phyloP scores from a whole-genome alignment of 257 asterid genomes.

The Forsythia suspensa region DNA sequence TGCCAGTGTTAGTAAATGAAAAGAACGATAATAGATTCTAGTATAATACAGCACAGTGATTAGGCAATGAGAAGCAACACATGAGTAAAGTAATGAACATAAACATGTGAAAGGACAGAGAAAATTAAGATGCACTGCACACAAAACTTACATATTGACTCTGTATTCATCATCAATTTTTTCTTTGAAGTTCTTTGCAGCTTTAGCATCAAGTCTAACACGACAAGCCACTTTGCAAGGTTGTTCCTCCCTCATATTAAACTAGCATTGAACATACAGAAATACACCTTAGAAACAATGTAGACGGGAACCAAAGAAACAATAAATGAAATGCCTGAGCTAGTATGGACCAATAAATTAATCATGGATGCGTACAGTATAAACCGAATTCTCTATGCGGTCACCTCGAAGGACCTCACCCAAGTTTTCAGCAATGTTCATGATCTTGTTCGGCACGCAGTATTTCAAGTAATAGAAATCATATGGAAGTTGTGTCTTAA shows the following conservation, averaged over 20 bases:
- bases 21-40: background rate
- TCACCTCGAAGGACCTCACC: slow-evolving; percentile 26
- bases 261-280: slow-evolving; percentile 3
- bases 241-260: slow-evolving; percentile 24
- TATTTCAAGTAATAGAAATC: slow-evolving; percentile 16
- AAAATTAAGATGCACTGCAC: background rate
- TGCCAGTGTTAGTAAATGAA: background rate
- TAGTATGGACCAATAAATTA: background rate
- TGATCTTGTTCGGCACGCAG: slow-evolving; percentile 17
- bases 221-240: slow-evolving; percentile 29
- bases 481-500: slow-evolving; percentile 21
- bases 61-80: background rate
- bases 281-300: background rate
- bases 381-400: slow-evolving; percentile 19
- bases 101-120: background rate
- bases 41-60: background rate
- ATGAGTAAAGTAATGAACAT: background rate
- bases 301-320: background rate
- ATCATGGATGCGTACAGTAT: background rate
- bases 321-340: background rate
- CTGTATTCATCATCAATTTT: slow-evolving; percentile 35
- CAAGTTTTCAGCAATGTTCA: slow-evolving; percentile 20
- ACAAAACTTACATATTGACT: slow-evolving; percentile 30
- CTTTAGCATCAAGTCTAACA: slow-evolving; percentile 28
- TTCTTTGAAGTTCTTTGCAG: slow-evolving; percentile 37